These are phyloP conservation scores for Persicaria maculosa DNA, from an alignment of 148 eudicot genomes.

Conservation along the genomic window DNA sequence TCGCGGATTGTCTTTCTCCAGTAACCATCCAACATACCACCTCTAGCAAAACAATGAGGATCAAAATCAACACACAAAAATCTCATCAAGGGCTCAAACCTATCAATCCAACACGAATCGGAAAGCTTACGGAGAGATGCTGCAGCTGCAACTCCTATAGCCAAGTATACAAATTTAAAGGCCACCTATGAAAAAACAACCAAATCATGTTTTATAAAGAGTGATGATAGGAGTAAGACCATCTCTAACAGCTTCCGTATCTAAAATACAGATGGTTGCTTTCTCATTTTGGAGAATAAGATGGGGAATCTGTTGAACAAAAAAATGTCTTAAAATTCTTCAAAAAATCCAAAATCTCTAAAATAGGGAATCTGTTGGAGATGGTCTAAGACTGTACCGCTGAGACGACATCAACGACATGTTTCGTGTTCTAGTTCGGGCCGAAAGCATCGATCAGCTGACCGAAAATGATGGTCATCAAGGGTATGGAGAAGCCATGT, in stretches of 20 bases:
- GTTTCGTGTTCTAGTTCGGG: slow-evolving; percentile 9
- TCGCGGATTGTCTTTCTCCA: slow-evolving; percentile 35
- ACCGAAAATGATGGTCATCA: slow-evolving; percentile 22
- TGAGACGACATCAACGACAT: slow-evolving; percentile 12
- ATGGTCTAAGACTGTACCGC: background rate
- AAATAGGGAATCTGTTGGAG: too few species aligned
- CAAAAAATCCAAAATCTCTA: too few species aligned
- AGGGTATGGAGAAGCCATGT: slow-evolving; percentile 16
- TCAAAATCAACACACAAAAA: background rate
- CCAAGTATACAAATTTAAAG: slow-evolving; percentile 30
- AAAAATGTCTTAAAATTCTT: background rate
- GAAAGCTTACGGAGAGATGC: slow-evolving; percentile 33
- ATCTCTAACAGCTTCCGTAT: too few species aligned
- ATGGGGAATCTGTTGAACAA: too few species aligned
- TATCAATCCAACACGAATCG: background rate
- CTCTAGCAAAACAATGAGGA: slow-evolving; percentile 16
- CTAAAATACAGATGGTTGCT: too few species aligned
- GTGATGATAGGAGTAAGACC: background rate
- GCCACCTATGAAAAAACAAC: slow-evolving; percentile 17
- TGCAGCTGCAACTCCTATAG: slow-evolving; percentile 26
- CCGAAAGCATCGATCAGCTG: slow-evolving; percentile 18
- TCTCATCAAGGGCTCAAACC: background rate
- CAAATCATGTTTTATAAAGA: background rate
- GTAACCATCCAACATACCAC: slow-evolving; percentile 41
- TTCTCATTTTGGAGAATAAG: background rate